A percentile compares a stretch with the other conserved stretches of the same genome.
Conservation (phyloP, 2,329 filamentous ascomycete genomes). For the Diaporthe caulivora region DNA sequence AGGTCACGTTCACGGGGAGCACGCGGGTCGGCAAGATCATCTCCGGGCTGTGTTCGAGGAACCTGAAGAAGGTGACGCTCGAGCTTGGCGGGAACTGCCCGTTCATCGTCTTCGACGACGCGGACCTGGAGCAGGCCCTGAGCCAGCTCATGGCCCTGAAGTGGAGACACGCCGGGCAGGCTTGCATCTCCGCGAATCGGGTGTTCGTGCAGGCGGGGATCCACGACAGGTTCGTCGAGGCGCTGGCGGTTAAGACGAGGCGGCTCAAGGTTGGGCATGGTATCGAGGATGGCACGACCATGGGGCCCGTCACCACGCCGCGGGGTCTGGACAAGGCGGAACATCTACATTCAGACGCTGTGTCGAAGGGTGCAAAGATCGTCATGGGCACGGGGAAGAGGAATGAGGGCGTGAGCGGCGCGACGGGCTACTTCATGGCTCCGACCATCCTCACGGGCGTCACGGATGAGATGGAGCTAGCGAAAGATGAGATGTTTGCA, state of each 20-base stretch:
- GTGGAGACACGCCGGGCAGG: conserved; percentile 70
- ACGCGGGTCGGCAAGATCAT: conserved; percentile 78
- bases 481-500: conserved; percentile 43
- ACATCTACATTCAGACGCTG: conserved; percentile 41
- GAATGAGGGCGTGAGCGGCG: conserved; percentile 57
- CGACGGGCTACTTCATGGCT: conserved; percentile 76
- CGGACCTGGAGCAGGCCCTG: conserved; percentile 73
- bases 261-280: conserved; percentile 43
- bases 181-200: conserved; percentile 74
- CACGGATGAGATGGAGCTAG: conserved; percentile 42
- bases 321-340: conserved; percentile 51
- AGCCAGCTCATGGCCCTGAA: conserved; percentile 53
- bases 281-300: conserved; percentile 46
- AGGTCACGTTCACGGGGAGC: conserved; percentile 83
- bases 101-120: conserved; percentile 76
- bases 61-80: conserved; percentile 77
- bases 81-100: conserved; percentile 80
- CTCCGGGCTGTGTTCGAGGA: conserved; percentile 70
- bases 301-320: conserved; percentile 52
- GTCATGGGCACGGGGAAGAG: conserved; percentile 62
- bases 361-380: conserved; percentile 43
- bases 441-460: conserved; percentile 75
- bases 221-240: conserved; percentile 70
- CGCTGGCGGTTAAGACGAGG: conserved; percentile 51
- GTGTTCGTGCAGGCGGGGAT: conserved; percentile 74